Percentiles rank a stretch among this genome's conserved stretches.
Conservation (phyloP, 140 eudicot genomes). For the Cichorium intybus region DNA sequence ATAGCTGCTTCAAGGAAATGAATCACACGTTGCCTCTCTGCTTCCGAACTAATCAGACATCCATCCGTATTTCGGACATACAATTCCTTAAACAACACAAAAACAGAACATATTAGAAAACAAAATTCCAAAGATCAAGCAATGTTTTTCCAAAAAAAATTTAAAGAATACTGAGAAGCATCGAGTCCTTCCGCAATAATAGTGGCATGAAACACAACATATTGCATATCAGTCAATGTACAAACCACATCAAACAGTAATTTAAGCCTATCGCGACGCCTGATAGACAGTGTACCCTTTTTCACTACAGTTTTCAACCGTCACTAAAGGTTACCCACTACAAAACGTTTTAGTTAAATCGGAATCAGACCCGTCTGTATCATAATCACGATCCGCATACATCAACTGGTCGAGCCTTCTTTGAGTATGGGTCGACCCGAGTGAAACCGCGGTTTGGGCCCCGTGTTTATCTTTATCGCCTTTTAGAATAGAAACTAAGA, state of each 20-base stretch:
- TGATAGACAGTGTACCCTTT: slow-evolving; percentile 64
- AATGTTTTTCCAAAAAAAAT: background rate
- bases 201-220: too few species aligned
- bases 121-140: background rate
- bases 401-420: slow-evolving; percentile 85
- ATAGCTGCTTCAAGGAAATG: slow-evolving; percentile 83
- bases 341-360: too few species aligned
- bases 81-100: slow-evolving; percentile 43
- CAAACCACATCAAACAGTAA: slow-evolving; percentile 75
- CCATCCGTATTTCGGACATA: slow-evolving; percentile 77
- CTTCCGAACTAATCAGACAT: slow-evolving; percentile 69
- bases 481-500: too few species aligned
- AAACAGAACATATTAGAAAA: slow-evolving; percentile 6
- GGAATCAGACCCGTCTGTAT: too few species aligned
- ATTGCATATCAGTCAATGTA: too few species aligned
- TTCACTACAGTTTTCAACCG: too few species aligned
- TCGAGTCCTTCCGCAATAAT: too few species aligned
- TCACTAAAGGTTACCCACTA: too few species aligned
- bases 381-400: slow-evolving; percentile 96
- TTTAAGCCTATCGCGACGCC: slow-evolving; percentile 73
- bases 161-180: slow-evolving; percentile 44
- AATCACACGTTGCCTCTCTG: slow-evolving; percentile 69
- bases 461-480: too few species aligned
- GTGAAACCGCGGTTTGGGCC: too few species aligned
- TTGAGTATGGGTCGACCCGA: slow-evolving; percentile 66